Conservation (phyloP, 345 rosid species). For the Corymbia maculata region DNA sequence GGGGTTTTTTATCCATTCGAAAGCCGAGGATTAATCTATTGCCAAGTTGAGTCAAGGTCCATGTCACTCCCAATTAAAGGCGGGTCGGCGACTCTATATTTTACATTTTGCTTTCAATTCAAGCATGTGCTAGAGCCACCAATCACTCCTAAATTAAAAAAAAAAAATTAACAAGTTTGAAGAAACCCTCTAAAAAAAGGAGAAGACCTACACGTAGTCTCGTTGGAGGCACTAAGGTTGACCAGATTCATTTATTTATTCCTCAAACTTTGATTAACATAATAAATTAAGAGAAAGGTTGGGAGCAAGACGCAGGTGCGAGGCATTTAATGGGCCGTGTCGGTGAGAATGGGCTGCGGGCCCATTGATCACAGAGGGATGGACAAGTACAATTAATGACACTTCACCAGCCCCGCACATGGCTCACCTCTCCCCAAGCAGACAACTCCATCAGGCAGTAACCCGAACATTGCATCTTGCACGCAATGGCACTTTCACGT, state of each 20-base stretch:
- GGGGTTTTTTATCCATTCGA: accelerated
- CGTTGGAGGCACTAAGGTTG: neutral
- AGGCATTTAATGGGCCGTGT: neutral
- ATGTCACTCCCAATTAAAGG: neutral
- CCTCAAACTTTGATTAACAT: neutral
- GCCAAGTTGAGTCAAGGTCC: neutral
- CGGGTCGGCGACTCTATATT: neutral
- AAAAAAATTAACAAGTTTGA: neutral
- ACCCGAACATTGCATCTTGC: neutral
- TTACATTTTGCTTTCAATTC: neutral
- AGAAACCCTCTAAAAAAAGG: neutral
- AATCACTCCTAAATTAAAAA: neutral
- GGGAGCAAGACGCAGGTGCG: neutral
- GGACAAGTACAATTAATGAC: neutral
- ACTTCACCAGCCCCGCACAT: neutral
- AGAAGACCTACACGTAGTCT: neutral
- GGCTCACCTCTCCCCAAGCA: neutral
- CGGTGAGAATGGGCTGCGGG: neutral
- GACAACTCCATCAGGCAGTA: neutral
- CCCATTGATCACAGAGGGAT: neutral
- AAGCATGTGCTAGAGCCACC: neutral
- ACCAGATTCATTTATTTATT: neutral
- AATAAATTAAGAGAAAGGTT: neutral
- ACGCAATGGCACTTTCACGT: neutral
- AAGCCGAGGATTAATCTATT: neutral